Percentiles rank a stretch among this genome's conserved stretches.
Evolutionary conservation across 225 moss, liverwort and hornwort species (phyloP).

Genomic region (Lunularia cruciata): DNA sequence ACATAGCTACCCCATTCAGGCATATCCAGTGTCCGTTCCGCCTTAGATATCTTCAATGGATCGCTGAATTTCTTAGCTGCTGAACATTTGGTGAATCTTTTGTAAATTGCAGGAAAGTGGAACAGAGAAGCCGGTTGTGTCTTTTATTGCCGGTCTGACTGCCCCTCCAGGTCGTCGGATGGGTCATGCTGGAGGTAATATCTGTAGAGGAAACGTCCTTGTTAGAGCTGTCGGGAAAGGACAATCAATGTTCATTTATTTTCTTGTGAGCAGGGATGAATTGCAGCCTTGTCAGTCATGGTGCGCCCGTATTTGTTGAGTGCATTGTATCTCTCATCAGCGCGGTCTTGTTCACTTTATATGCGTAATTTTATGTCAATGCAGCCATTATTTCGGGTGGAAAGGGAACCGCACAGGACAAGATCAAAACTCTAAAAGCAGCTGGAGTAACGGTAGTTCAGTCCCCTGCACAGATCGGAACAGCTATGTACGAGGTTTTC

Average conservation of each 20-base stretch:
- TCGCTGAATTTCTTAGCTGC: not conserved
- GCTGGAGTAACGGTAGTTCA: constrained; percentile 86
- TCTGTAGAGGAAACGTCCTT: too few species aligned
- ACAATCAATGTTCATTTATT: too few species aligned
- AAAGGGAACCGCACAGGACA: constrained; percentile 91
- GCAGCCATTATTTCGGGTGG: constrained; percentile 93
- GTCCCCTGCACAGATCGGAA: constrained; percentile 85
- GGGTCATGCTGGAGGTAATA: constrained; percentile 87
- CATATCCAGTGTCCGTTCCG: too few species aligned
- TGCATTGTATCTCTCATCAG: not conserved
- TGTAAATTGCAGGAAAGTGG: constrained; percentile 56
- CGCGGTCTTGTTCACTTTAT: not conserved
- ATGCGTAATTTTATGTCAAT: not conserved
- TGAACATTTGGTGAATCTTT: not conserved
- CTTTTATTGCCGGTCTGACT: constrained; percentile 94
- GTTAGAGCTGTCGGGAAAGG: too few species aligned
- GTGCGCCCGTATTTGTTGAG: not conserved
- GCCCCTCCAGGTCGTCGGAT: constrained; percentile 95
- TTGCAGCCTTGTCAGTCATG: too few species aligned
- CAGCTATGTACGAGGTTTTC: constrained; percentile 76
- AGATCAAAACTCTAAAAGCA: constrained; percentile 78
- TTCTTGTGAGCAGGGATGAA: too few species aligned
- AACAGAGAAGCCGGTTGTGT: constrained; percentile 89
- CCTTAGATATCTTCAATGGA: too few species aligned
- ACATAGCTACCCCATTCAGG: too few species aligned